A percentile compares a stretch with the other conserved stretches of the same genome.
Conservation (phyloP, 208 protist species). For the Endotrypanum monterogeii region DNA sequence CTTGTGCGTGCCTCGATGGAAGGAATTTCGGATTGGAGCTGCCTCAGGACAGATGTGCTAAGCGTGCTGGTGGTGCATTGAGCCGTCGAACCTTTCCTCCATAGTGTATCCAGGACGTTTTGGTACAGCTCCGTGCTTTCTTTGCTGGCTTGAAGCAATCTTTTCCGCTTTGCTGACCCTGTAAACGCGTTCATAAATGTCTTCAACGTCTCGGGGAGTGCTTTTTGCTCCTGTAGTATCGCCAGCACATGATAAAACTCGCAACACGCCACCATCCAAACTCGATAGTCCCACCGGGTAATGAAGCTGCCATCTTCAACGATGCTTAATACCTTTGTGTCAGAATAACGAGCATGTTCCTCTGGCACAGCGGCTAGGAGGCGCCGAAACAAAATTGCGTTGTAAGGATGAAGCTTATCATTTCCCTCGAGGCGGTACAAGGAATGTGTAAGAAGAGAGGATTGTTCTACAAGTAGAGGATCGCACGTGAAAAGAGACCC, state of each 20-base stretch:
- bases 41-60: conserved; percentile 8
- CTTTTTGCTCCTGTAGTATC: conserved; percentile 44
- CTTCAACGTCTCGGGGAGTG: conserved; percentile 27
- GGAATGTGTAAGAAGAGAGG: not conserved
- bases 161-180: conserved; percentile 2
- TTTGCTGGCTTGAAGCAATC: not conserved
- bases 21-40: conserved; percentile 21
- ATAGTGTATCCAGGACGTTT: conserved; percentile 1
- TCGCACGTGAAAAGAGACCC: conserved; percentile 11
- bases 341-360: conserved; percentile 15
- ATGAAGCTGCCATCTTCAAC: conserved; percentile 12
- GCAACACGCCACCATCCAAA: conserved; percentile 61
- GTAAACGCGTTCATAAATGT: conserved; percentile 31
- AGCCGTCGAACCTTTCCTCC: conserved; percentile 16
- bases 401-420: conserved; percentile 19
- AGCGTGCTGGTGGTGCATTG: conserved; percentile 16
- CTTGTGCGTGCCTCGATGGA: not conserved
- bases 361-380: conserved; percentile 15
- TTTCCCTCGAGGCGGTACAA: conserved; percentile 17
- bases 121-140: not conserved
- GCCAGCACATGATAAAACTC: conserved; percentile 64
- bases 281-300: conserved; percentile 43
- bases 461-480: conserved; percentile 28
- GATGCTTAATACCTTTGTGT: conserved; percentile 10
- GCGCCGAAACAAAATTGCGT: conserved; percentile 14